Conservation (phyloP, 2,329 filamentous ascomycete genomes). For the Aspergillus fructus region DNA sequence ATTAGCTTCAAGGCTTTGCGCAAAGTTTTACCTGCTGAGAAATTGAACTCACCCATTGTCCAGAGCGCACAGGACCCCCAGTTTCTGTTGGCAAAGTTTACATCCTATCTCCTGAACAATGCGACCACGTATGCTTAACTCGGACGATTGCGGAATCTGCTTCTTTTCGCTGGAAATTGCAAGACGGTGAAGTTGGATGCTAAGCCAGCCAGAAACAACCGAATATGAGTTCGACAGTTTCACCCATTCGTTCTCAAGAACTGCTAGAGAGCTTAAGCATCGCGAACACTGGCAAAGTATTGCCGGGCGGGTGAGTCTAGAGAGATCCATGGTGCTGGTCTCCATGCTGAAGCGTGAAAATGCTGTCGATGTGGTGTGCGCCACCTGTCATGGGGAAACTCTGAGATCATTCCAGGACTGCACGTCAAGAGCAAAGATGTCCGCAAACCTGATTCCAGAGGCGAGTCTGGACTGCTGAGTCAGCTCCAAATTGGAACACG, state of each 20-base stretch:
- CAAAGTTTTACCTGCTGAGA: not conserved
- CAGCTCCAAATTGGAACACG: constrained; percentile 23
- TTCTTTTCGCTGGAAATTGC: constrained; percentile 37
- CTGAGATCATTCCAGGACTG: not conserved
- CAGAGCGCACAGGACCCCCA: constrained; percentile 35
- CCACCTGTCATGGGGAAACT: constrained; percentile 13
- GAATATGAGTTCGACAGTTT: constrained; percentile 39
- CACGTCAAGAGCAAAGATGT: constrained; percentile 14
- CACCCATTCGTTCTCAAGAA: constrained; percentile 43
- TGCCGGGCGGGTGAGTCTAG: constrained; percentile 35
- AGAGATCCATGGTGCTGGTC: constrained; percentile 33
- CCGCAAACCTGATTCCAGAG: constrained; percentile 20
- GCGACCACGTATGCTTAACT: constrained; percentile 35
- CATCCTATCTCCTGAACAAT: constrained; percentile 38
- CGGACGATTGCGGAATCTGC: constrained; percentile 37
- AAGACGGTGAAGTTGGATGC: constrained; percentile 38
- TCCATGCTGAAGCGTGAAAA: constrained; percentile 4
- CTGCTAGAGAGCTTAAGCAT: constrained; percentile 42
- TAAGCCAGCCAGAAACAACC: constrained; percentile 37
- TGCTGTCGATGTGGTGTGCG: constrained; percentile 6
- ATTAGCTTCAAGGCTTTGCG: constrained; percentile 1
- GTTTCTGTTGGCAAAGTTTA: constrained; percentile 39
- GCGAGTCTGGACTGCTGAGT: constrained; percentile 29
- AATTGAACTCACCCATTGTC: constrained; percentile 35
- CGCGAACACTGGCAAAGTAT: constrained; percentile 39